Base-by-base conservation (phyloP, 2,329 filamentous ascomycete species). In the Sporothrix globosa region DNA sequence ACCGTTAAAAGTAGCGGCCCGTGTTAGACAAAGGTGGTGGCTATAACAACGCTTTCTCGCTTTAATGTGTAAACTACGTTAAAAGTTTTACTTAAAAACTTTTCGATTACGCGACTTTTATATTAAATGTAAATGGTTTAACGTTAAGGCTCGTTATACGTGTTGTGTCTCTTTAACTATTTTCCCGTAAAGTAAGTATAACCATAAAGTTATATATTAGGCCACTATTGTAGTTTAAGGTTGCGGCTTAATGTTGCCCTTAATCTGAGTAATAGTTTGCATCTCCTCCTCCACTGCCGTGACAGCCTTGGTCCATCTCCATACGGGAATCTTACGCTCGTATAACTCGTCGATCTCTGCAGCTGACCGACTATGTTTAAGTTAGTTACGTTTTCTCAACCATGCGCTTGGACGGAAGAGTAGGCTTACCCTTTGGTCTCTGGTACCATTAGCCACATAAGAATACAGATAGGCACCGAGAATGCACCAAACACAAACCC, bases 201-300 rank as follows among this genome's bases (percentile, higher is more conserved):
- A n/a, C n/a, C n/a, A n/a, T n/a, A 30, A 30, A 30, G 27, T 4
- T 30, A 30, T 30, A 3, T 30, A 4, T 30, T 3, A 3, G 27
- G 27, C 27, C 27, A 2, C 5, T 4, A 30, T 9, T 6, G 34
- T 34, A 34, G 7, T 34, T 34, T 1, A 34, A 9, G 34, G 34
- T 6, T 34, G 7, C 34, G 5, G 6, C 9, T 17, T 5, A 17
- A 61, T 0, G n/a, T 60, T 30, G 14, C 56, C 56, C 2, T 61
- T 61, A 11, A 61, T 41, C 34, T 61, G 56, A 10, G 34, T 14
- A 41, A 61, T 19, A 4, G 56, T 61, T 17, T 61, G 56, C 34
- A 61, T 44, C n/a, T 61, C 56, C 34, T 61, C 34, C 34, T 61
- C 56, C 11, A 61, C 56, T 9, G 56, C 56, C 4, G 56, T 61